These are phyloP conservation scores for Cadophora malorum DNA, from an alignment of 2,329 filamentous ascomycete species.

Conservation along the genomic window DNA sequence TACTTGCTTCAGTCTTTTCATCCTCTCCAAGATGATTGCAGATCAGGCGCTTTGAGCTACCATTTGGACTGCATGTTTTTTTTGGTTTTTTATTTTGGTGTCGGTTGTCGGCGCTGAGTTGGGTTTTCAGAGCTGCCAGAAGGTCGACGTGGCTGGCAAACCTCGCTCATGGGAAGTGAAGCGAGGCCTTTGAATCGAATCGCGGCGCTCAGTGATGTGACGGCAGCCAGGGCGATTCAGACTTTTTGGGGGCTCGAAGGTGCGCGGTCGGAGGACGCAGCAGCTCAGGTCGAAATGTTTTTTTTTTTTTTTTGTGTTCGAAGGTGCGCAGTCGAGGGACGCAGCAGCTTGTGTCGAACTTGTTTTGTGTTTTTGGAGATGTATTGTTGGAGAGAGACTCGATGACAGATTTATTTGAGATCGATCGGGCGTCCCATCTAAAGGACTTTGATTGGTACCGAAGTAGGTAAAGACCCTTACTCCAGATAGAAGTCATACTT, in stretches of 20 bases:
- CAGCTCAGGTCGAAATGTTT: neutral
- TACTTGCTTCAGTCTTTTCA: neutral
- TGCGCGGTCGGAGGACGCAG: neutral
- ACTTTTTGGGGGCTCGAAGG: neutral
- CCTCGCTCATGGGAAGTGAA: constrained; percentile 13
- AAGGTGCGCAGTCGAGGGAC: neutral
- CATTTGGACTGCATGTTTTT: neutral
- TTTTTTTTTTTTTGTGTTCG: neutral
- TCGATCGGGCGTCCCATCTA: constrained; percentile 13
- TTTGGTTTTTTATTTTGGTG: constrained; percentile 2
- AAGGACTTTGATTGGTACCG: constrained; percentile 11
- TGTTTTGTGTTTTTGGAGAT: neutral
- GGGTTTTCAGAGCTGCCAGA: constrained; percentile 7
- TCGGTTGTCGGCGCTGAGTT: neutral
- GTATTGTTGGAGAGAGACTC: neutral
- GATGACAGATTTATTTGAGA: constrained; percentile 1
- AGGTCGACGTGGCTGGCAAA: constrained; percentile 2
- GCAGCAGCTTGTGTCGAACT: neutral
- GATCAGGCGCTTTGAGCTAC: neutral
- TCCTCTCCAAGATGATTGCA: constrained; percentile 10
- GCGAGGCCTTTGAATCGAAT: constrained; percentile 3
- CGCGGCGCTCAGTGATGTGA: constrained; percentile 8
- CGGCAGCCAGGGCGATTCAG: neutral
- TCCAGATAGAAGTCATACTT: constrained; percentile 5
- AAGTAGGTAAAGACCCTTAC: constrained; percentile 13